Conservation (phyloP, 805 yeast species). For the Candida multigemmis region DNA sequence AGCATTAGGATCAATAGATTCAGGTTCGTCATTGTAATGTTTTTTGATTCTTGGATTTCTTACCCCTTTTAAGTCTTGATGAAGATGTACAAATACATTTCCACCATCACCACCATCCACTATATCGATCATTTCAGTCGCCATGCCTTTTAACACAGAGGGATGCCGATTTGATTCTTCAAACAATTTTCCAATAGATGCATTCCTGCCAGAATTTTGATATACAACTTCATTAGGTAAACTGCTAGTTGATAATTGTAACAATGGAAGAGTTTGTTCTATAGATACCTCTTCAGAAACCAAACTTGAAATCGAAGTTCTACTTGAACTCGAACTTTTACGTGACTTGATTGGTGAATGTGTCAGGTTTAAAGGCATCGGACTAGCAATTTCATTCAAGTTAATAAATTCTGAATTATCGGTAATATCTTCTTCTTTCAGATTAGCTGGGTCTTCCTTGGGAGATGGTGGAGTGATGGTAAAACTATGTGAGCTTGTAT, state of each 20-base stretch:
- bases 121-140: conserved; percentile 13
- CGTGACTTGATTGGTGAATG: conserved; percentile 4
- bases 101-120: conserved; percentile 18
- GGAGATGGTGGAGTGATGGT: too few relatives aligned
- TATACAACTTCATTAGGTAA: conserved; percentile 3
- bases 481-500: too few relatives aligned
- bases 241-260: conserved; percentile 16
- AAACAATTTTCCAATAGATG: conserved; percentile 15
- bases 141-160: too few relatives aligned
- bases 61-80: conserved; percentile 9
- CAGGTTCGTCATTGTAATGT: conserved; percentile 10
- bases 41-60: conserved; percentile 19
- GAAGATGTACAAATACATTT: too few relatives aligned
- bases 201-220: conserved; percentile 8
- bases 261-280: conserved; percentile 23
- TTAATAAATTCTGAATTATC: too few relatives aligned
- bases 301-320: conserved; percentile 12
- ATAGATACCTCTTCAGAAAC: conserved; percentile 10
- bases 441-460: too few relatives aligned
- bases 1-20: conserved; percentile 1
- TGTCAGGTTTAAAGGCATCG: background rate
- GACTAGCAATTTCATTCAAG: background rate
- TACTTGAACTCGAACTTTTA: conserved; percentile 8
- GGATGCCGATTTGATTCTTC: conserved; percentile 12
- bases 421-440: too few relatives aligned